Evolutionary conservation across 177 flowering plant species (phyloP), one percentile per base, ranked within the genome.

Genomic region (Vitis hybrid): DNA sequence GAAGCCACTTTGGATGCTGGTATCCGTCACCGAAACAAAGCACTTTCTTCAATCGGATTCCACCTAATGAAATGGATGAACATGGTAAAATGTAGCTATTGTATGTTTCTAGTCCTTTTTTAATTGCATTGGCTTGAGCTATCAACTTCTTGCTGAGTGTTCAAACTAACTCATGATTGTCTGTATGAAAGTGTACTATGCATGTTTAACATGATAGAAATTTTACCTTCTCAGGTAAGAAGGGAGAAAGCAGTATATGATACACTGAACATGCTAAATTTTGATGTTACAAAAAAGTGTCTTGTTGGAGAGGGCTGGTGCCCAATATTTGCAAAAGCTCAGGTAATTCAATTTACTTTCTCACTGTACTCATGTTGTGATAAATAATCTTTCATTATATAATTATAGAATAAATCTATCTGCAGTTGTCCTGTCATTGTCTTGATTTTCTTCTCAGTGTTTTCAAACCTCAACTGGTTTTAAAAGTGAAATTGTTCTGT

Each of bases 291-390:
- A 11, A 95, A 93, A 75, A 95, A 95, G 73, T 95, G 99, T 78
- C 92, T 95, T 65, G 97, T 95, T 74, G 99, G 98, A 70, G 98
- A 93, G 78, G 99, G 97, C 18, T 95, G 99, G 99, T 95, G 97
- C 71, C 99, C 99, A 3, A 72, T 85, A 68, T 89, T 87, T 85
- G 94, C 98, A 31, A 95, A 88, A 80, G 59, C 82, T 68, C 83
- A 91, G 94, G 99, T 95, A 71, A 61, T n/a, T 49, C 66, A 11
- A 67, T 52, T 60, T 9, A 4, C 50, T 22, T 34, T 66, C 34
- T 62, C 19, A 22, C 50, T 19, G 19, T 65, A n/a, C 31, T 48
- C 18, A 13, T 45, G 51, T 59, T 59, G 4, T 66, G 1, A 10
- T 51, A 55, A 50, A 29, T 48, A 63, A 5, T 57, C 57, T 16